Evolutionary conservation across 108 stramenopile species (phyloP).

Genomic region (Cylindrotheca fusiformis): DNA sequence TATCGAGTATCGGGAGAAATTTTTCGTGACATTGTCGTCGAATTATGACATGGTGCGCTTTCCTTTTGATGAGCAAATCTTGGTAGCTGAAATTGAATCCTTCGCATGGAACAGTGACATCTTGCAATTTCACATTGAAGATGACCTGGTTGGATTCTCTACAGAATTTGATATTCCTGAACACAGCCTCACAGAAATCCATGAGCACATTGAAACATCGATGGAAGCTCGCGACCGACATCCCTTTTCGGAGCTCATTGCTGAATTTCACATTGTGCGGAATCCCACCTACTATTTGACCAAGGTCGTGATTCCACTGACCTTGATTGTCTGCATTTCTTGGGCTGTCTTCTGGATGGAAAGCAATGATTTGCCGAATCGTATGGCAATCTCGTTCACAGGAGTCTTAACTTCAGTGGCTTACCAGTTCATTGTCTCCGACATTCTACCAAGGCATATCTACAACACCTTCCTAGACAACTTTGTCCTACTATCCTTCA

Average conservation of each 20-base stretch:
- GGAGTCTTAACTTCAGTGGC: background rate
- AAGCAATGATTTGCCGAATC: background rate
- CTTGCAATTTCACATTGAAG: background rate
- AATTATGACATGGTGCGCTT: background rate
- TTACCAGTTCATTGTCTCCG: background rate
- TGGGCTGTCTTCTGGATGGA: background rate
- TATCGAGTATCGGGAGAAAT: background rate
- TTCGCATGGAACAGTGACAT: background rate
- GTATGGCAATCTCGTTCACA: background rate
- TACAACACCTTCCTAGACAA: background rate
- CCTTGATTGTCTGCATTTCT: background rate
- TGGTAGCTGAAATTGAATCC: background rate
- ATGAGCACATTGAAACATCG: background rate
- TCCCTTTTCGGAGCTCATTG: background rate
- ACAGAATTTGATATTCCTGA: background rate
- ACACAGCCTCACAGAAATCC: background rate
- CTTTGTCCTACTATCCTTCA: background rate
- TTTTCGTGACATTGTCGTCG: background rate
- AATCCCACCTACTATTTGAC: background rate
- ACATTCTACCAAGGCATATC: background rate
- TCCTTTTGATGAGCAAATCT: background rate
- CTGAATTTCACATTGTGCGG: background rate
- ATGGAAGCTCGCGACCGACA: background rate
- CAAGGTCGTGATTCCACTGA: background rate
- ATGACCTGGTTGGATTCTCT: background rate